Percentiles rank a stretch among this genome's conserved stretches.
phyloP scores from a whole-genome alignment of 164 flowering plant genomes.

The Houttuynia cordata region DNA sequence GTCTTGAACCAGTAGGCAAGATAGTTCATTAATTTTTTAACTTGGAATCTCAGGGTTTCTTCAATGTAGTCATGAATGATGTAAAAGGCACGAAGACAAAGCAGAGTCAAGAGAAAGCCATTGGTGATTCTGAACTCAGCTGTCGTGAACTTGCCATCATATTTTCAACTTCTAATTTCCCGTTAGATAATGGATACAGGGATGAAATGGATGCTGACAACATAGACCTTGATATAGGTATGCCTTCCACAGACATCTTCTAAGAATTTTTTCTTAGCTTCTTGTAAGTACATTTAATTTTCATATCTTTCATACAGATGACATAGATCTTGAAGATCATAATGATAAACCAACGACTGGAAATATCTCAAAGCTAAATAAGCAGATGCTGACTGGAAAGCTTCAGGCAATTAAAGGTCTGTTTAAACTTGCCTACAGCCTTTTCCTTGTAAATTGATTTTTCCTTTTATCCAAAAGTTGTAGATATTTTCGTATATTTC shows the following conservation, averaged over 20 bases:
- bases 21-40: not conserved
- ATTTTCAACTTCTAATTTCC: constrained; percentile 55
- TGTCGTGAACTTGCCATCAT: constrained; percentile 34
- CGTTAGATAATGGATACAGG: constrained; percentile 17
- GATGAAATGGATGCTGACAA: constrained; percentile 22
- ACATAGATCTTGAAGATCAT: constrained; percentile 67
- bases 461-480: no score
- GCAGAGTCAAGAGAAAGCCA: constrained; percentile 29
- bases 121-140: constrained; percentile 32
- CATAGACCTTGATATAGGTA: constrained; percentile 68
- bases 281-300: not conserved
- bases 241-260: not conserved
- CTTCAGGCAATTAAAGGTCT: constrained; percentile 67
- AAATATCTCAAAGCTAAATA: constrained; percentile 36
- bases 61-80: constrained; percentile 51
- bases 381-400: constrained; percentile 47
- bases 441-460: not conserved
- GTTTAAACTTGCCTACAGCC: not conserved
- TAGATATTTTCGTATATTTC: no score
- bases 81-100: constrained; percentile 42
- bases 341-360: constrained; percentile 54
- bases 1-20: not conserved
- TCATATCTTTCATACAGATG: constrained; percentile 41
- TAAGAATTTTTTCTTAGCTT: no score
- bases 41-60: constrained; percentile 40